Evolutionary conservation across 495 filamentous ascomycete species (phyloP).

Genomic region (Oidiodendron maius): DNA sequence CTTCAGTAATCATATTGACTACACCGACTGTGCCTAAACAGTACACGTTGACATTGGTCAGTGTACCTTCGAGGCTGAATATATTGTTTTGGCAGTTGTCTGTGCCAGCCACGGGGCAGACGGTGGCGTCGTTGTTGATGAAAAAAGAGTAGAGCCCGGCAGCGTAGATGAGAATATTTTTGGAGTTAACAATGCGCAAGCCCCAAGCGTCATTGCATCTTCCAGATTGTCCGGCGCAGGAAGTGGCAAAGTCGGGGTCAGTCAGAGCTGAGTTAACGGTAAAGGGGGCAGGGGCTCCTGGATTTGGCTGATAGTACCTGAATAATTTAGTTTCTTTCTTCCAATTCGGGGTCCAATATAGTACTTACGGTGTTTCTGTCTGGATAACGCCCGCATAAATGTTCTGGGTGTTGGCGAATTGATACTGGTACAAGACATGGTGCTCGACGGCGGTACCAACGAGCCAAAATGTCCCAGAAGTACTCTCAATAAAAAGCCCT

Average conservation of each 20-base stretch:
- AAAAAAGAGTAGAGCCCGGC: constrained; percentile 85
- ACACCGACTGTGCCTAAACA: constrained; percentile 82
- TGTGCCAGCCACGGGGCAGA: constrained; percentile 43
- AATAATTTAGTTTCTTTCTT: not conserved
- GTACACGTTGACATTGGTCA: constrained; percentile 58
- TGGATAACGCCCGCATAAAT: constrained; percentile 84
- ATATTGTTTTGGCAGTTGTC: constrained; percentile 84
- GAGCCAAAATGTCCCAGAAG: constrained; percentile 53
- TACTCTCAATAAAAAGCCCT: constrained; percentile 48
- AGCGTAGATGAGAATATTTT: constrained; percentile 68
- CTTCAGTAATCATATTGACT: constrained; percentile 71
- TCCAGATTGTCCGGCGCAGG: constrained; percentile 39
- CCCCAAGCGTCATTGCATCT: constrained; percentile 74
- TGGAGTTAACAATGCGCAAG: constrained; percentile 66
- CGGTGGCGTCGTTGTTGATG: constrained; percentile 69
- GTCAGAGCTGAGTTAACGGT: constrained; percentile 52
- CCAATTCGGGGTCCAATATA: not conserved
- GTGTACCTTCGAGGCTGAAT: constrained; percentile 67
- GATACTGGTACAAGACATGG: constrained; percentile 78
- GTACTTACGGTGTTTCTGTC: constrained; percentile 65
- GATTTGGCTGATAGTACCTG: constrained; percentile 80
- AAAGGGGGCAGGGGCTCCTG: constrained; percentile 63
- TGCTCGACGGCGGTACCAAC: constrained; percentile 79
- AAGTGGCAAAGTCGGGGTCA: constrained; percentile 69
- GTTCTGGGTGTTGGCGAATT: constrained; percentile 72